These are phyloP conservation scores for Priceomyces medius DNA, from an alignment of 805 yeast species.

Conservation along the genomic window DNA sequence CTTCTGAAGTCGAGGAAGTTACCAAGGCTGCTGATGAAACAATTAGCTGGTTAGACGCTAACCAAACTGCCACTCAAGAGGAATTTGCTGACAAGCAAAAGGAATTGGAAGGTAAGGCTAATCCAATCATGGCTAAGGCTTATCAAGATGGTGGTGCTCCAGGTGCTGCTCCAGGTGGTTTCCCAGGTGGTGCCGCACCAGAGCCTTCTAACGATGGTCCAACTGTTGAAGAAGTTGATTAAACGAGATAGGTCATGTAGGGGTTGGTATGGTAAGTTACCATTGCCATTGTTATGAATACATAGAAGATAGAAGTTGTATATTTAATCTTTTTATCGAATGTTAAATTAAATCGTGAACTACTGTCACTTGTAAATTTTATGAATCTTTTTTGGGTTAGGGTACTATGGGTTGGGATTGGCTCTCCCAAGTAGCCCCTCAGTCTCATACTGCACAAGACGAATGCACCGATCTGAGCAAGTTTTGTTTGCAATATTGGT, in stretches of 20 bases:
- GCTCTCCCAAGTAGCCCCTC: neutral
- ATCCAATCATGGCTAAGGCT: conserved; percentile 37
- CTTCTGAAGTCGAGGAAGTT: conserved; percentile 52
- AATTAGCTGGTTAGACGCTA: conserved; percentile 38
- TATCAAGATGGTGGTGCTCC: conserved; percentile 31
- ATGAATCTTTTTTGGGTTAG: too few relatives aligned
- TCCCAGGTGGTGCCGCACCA: conserved; percentile 33
- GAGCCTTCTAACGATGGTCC: conserved; percentile 35
- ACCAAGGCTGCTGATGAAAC: conserved; percentile 42
- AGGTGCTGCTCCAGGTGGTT: conserved; percentile 35
- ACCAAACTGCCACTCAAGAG: conserved; percentile 40
- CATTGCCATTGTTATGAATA: conserved; percentile 1
- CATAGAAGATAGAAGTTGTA: conserved; percentile 3
- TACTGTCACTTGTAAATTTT: too few relatives aligned
- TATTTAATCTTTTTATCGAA: conserved; percentile 1
- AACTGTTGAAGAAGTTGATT: conserved; percentile 43
- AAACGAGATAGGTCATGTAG: conserved; percentile 10
- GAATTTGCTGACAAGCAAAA: conserved; percentile 41
- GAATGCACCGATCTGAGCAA: too few relatives aligned
- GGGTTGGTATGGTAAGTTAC: neutral
- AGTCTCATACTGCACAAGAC: neutral
- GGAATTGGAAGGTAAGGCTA: conserved; percentile 40
- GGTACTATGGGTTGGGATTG: too few relatives aligned
- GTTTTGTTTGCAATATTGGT: too few relatives aligned
- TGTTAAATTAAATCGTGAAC: neutral